A percentile compares a stretch with the other conserved stretches of the same genome.
Conservation (phyloP, 345 rosid species). For the Ceriops decandra region DNA sequence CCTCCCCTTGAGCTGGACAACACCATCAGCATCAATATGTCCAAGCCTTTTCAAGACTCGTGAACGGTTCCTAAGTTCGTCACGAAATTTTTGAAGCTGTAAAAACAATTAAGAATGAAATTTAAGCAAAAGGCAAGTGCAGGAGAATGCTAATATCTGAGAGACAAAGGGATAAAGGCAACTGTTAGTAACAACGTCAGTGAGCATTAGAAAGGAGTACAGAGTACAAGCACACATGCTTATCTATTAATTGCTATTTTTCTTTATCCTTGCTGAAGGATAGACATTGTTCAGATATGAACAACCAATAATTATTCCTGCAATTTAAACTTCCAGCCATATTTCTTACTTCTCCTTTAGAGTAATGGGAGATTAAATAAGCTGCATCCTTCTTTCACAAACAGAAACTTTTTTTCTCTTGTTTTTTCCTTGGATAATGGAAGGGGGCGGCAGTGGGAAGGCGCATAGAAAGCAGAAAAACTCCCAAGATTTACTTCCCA, state of each 20-base stretch:
- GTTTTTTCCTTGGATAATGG: too few species aligned
- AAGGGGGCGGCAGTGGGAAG: too few species aligned
- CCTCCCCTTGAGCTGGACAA: constrained; percentile 88
- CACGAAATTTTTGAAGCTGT: constrained; percentile 93
- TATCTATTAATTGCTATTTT: background rate
- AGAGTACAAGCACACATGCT: background rate
- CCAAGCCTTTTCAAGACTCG: constrained; percentile 94
- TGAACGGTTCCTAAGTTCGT: constrained; percentile 90
- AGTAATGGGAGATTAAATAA: too few species aligned
- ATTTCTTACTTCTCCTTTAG: too few species aligned
- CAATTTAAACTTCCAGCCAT: too few species aligned
- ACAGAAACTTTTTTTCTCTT: too few species aligned
- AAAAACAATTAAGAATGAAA: constrained; percentile 16
- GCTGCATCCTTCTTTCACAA: too few species aligned
- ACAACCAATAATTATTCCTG: background rate
- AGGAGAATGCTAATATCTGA: background rate
- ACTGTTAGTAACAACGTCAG: background rate
- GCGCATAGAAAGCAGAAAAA: too few species aligned
- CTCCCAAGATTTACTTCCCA: too few species aligned
- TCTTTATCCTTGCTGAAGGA: background rate
- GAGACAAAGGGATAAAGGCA: background rate
- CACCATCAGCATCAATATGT: constrained; percentile 80
- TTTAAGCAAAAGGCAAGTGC: constrained; percentile 2
- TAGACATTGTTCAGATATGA: background rate
- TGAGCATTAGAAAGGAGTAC: background rate